A percentile compares a stretch with the other conserved stretches of the same genome.
phyloP scores from a whole-genome alignment of 2,329 filamentous ascomycete genomes.

The Camillea tinctor region DNA sequence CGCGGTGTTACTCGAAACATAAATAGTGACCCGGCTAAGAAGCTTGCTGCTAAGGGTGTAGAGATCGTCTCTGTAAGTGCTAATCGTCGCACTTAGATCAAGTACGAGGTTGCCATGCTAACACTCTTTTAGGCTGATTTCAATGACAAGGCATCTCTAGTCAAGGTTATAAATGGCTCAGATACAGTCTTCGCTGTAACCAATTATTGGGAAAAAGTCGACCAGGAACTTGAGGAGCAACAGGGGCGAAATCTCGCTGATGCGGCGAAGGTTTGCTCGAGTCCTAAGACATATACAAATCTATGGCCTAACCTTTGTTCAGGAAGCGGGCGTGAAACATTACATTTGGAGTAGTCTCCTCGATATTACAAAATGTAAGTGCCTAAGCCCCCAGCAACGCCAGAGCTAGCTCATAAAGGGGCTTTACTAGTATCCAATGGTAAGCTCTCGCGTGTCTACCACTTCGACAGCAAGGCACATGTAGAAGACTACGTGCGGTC shows the following conservation, averaged over 20 bases:
- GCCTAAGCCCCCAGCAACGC: neutral
- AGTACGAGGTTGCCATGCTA: neutral
- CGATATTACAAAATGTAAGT: conserved; percentile 40
- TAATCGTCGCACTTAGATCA: neutral
- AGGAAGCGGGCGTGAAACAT: conserved; percentile 42
- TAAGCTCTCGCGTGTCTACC: conserved; percentile 40
- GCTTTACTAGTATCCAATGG: conserved; percentile 39
- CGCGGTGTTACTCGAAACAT: conserved; percentile 54
- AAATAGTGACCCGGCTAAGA: conserved; percentile 40
- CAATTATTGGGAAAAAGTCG: conserved; percentile 48
- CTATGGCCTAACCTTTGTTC: conserved; percentile 4
- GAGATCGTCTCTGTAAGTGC: conserved; percentile 45
- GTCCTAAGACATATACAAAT: neutral
- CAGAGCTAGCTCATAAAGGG: conserved; percentile 1
- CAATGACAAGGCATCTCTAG: conserved; percentile 43
- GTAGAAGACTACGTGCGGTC: conserved; percentile 53
- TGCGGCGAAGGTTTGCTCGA: conserved; percentile 38
- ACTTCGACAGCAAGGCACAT: conserved; percentile 58
- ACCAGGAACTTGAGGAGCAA: conserved; percentile 40
- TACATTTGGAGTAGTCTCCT: conserved; percentile 45
- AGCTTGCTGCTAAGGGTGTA: conserved; percentile 44
- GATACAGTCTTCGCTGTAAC: conserved; percentile 53
- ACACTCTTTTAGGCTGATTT: conserved; percentile 43
- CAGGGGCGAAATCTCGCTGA: conserved; percentile 50
- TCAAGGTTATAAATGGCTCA: conserved; percentile 43